Percentiles rank a stretch among this genome's conserved stretches.
Evolutionary conservation across 2,329 filamentous ascomycete species (phyloP).

Genomic region (Colletotrichum horii): DNA sequence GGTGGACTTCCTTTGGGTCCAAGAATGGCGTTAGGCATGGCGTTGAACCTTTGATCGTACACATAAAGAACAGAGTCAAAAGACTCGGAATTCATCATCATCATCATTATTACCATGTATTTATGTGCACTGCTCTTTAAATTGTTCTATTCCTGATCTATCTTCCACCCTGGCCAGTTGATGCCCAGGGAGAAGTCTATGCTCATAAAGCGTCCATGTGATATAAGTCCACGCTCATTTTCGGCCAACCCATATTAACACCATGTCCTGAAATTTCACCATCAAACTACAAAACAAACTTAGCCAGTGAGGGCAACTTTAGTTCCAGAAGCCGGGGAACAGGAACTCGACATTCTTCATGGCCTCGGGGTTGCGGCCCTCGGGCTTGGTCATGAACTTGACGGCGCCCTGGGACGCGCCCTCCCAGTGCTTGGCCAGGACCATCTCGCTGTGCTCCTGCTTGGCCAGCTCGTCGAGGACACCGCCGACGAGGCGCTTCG

Average conservation of each 20-base stretch:
- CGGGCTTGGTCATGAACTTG: conserved; percentile 80
- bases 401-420: conserved; percentile 79
- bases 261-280: background rate
- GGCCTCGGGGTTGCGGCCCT: conserved; percentile 75
- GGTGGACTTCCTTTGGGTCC: background rate
- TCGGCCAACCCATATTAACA: background rate
- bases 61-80: background rate
- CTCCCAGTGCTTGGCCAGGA: conserved; percentile 81
- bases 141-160: background rate
- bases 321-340: conserved; percentile 79
- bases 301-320: background rate
- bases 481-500: conserved; percentile 81
- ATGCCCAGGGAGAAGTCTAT: background rate
- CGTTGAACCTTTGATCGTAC: background rate
- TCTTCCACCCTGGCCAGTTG: background rate
- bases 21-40: background rate
- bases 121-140: background rate
- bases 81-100: background rate
- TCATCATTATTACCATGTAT: background rate
- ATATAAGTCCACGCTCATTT: background rate
- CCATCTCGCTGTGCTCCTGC: conserved; percentile 75
- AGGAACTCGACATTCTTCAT: conserved; percentile 83
- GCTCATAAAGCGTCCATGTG: background rate
- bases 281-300: background rate
- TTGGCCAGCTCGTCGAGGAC: conserved; percentile 86